Evolutionary conservation across 2,329 filamentous ascomycete genomes (phyloP).

Genomic region (Setomelanomma holmii): DNA sequence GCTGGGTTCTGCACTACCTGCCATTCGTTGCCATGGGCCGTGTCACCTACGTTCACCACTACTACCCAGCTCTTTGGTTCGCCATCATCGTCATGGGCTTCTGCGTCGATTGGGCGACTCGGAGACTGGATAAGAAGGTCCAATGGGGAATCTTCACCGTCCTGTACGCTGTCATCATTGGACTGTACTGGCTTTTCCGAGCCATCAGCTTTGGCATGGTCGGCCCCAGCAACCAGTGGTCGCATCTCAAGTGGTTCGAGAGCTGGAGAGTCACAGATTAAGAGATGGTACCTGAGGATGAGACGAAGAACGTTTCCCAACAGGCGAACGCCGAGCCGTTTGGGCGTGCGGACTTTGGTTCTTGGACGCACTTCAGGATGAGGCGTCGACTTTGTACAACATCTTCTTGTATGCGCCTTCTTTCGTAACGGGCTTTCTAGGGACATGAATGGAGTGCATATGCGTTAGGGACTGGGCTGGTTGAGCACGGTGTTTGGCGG

Average conservation of each 20-base stretch:
- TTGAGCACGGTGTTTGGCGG: conserved; percentile 9
- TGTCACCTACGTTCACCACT: conserved; percentile 99
- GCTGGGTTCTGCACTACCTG: conserved; percentile 96
- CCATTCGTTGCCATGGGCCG: conserved; percentile 97
- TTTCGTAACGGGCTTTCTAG: conserved; percentile 7
- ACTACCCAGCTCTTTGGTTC: conserved; percentile 98
- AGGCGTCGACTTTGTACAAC: conserved; percentile 11
- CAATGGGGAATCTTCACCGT: conserved; percentile 74
- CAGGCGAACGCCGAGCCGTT: not conserved
- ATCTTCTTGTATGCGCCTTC: conserved; percentile 5
- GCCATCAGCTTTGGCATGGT: conserved; percentile 97
- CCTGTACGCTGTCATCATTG: conserved; percentile 77
- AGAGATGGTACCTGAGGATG: not conserved
- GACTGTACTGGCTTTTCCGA: conserved; percentile 87
- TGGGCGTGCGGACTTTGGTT: not conserved
- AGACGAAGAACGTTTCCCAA: not conserved
- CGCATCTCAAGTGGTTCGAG: conserved; percentile 92
- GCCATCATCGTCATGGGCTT: conserved; percentile 91
- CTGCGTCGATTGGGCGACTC: conserved; percentile 81
- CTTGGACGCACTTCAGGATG: not conserved
- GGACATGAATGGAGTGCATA: conserved; percentile 17
- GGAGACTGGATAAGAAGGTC: conserved; percentile 67
- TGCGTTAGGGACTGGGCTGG: conserved; percentile 4
- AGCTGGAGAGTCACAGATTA: conserved; percentile 83
- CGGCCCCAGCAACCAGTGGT: conserved; percentile 82